A percentile compares a stretch with the other conserved stretches of the same genome.
Evolutionary conservation across 1,139 yeast species (phyloP).

Genomic region (Taiozyma onychis): DNA sequence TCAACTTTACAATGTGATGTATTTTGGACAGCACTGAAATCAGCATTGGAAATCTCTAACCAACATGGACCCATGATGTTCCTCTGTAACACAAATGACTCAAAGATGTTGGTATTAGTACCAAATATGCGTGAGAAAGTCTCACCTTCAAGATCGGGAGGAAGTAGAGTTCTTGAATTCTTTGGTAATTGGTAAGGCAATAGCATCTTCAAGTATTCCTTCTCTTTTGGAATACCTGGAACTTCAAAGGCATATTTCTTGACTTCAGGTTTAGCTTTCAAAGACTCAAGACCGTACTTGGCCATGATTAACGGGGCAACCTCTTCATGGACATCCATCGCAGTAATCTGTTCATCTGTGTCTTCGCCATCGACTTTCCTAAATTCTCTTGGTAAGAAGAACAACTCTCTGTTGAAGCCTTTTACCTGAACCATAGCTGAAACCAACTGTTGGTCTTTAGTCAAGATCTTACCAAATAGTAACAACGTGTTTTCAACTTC

Average conservation of each 20-base stretch:
- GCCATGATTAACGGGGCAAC: constrained; percentile 59
- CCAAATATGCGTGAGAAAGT: constrained; percentile 84
- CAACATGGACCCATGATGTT: constrained; percentile 98
- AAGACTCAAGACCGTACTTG: constrained; percentile 52
- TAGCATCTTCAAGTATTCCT: constrained; percentile 75
- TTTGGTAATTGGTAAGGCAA: constrained; percentile 65
- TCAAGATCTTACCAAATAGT: constrained; percentile 76
- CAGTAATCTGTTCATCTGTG: constrained; percentile 37
- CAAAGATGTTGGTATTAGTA: constrained; percentile 66
- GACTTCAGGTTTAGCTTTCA: constrained; percentile 65
- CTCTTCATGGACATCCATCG: constrained; percentile 75
- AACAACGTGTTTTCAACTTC: constrained; percentile 68
- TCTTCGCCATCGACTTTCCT: constrained; percentile 36
- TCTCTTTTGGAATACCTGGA: constrained; percentile 70
- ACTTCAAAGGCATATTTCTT: constrained; percentile 89
- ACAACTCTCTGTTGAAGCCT: constrained; percentile 67
- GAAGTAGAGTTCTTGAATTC: constrained; percentile 43
- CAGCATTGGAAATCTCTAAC: constrained; percentile 66
- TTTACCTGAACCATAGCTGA: constrained; percentile 78
- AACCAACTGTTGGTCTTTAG: constrained; percentile 47
- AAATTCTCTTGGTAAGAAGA: constrained; percentile 63
- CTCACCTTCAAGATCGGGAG: constrained; percentile 64
- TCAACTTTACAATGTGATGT: constrained; percentile 83
- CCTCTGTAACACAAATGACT: constrained; percentile 76
- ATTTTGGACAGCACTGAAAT: constrained; percentile 53